Conservation (phyloP, 1,284 basidiomycete species). For the Abortiporus biennis region DNA sequence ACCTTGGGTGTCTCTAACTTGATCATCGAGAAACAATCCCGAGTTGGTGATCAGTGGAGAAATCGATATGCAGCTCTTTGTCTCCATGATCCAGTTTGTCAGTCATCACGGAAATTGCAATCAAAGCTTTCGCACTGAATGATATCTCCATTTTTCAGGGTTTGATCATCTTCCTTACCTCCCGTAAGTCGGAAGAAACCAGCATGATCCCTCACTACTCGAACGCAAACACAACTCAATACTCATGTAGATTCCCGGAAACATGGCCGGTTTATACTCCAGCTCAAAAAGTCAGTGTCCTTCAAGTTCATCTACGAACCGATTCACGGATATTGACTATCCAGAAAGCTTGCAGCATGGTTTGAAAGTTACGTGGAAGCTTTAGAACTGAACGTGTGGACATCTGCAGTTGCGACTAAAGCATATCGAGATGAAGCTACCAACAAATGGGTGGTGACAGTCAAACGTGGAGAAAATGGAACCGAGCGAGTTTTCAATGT, state of each 20-base stretch:
- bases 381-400: conserved; percentile 64
- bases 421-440: conserved; percentile 31
- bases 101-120: conserved; percentile 30
- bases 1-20: conserved; percentile 43
- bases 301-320: conserved; percentile 23
- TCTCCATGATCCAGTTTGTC: conserved; percentile 37
- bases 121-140: no score
- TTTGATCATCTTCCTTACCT: not conserved
- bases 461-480: conserved; percentile 32
- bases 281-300: conserved; percentile 18
- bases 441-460: conserved; percentile 44
- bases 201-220: no score
- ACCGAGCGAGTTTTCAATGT: conserved; percentile 38
- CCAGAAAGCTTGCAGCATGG: conserved; percentile 50
- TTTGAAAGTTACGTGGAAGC: conserved; percentile 55
- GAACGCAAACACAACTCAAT: not conserved
- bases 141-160: no score
- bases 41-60: conserved; percentile 52
- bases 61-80: conserved; percentile 43
- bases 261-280: not conserved
- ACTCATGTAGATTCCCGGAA: not conserved
- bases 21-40: conserved; percentile 38
- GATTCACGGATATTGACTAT: conserved; percentile 22
- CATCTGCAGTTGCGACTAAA: conserved; percentile 34
- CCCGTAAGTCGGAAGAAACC: no score